Evolutionary conservation across 2,329 filamentous ascomycete species (phyloP).

Genomic region (Incumbomyces lentus): DNA sequence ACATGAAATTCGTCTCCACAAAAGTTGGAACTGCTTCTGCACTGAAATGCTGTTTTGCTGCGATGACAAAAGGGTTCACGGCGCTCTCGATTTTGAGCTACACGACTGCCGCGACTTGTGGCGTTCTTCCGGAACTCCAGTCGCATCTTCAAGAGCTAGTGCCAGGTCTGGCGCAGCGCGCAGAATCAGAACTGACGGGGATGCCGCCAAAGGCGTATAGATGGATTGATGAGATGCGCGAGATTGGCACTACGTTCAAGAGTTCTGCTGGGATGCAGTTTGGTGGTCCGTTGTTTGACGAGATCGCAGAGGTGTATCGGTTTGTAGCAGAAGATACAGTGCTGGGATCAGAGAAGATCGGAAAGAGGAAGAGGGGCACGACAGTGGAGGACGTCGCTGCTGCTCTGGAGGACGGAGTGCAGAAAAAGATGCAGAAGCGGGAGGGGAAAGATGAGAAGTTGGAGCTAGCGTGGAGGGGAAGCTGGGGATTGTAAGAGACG

Average conservation of each 20-base stretch:
- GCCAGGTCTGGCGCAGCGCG: constrained; percentile 38
- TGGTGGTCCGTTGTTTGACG: constrained; percentile 14
- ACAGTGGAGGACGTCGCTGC: constrained; percentile 36
- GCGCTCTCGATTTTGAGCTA: constrained; percentile 62
- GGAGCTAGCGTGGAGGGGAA: constrained; percentile 5
- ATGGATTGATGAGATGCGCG: constrained; percentile 68
- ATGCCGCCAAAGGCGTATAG: constrained; percentile 69
- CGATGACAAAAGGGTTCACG: constrained; percentile 53
- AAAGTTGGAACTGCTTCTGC: constrained; percentile 48
- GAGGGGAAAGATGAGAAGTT: constrained; percentile 11
- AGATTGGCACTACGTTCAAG: constrained; percentile 58
- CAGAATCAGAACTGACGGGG: constrained; percentile 42
- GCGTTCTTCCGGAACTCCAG: constrained; percentile 50
- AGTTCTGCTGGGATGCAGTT: constrained; percentile 51
- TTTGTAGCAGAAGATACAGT: constrained; percentile 40
- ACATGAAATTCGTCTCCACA: constrained; percentile 39
- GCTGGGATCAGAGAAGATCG: constrained; percentile 36
- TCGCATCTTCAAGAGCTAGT: constrained; percentile 43
- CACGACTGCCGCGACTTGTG: constrained; percentile 52
- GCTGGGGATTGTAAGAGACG: constrained; percentile 5
- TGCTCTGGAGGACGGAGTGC: constrained; percentile 26
- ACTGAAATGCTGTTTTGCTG: constrained; percentile 57
- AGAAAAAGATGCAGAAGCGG: constrained; percentile 21
- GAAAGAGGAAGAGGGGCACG: constrained; percentile 30
- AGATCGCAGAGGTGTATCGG: constrained; percentile 41